Evolutionary conservation across 306 rosid genomes (phyloP).

Genomic region (Betula pendula): DNA sequence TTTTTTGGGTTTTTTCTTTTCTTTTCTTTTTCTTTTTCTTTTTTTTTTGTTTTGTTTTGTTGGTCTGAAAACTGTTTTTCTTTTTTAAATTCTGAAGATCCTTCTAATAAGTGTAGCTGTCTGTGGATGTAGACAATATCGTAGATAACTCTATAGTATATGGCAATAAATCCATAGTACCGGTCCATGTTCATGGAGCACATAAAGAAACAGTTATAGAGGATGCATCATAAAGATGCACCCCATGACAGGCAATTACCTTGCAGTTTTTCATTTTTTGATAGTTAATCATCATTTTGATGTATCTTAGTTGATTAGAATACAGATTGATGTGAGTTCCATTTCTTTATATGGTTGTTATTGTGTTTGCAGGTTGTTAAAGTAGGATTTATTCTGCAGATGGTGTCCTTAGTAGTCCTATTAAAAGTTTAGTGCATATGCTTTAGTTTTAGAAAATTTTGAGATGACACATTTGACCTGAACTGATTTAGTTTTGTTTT

Average conservation of each 20-base stretch:
- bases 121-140: not conserved
- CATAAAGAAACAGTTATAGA: not conserved
- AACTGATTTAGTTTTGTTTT: not conserved
- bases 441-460: not conserved
- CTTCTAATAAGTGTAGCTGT: not conserved
- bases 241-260: not conserved
- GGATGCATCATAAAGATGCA: not conserved
- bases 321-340: not conserved
- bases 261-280: not conserved
- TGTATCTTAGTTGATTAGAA: not conserved
- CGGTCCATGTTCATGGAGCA: not conserved
- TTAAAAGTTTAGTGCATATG: too few species aligned
- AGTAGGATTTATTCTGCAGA: not conserved
- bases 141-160: not conserved
- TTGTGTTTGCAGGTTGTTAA: not conserved
- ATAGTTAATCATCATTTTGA: too few species aligned
- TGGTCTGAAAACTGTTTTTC: too few species aligned
- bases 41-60: too few species aligned
- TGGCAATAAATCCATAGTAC: not conserved
- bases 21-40: too few species aligned
- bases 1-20: too few species aligned
- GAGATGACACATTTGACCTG: not conserved
- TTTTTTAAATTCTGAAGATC: not conserved
- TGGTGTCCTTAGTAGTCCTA: not conserved
- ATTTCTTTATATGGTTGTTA: not conserved